Base-by-base conservation (phyloP, 352 stramenopile species). In the Phytophthora megakarya region DNA sequence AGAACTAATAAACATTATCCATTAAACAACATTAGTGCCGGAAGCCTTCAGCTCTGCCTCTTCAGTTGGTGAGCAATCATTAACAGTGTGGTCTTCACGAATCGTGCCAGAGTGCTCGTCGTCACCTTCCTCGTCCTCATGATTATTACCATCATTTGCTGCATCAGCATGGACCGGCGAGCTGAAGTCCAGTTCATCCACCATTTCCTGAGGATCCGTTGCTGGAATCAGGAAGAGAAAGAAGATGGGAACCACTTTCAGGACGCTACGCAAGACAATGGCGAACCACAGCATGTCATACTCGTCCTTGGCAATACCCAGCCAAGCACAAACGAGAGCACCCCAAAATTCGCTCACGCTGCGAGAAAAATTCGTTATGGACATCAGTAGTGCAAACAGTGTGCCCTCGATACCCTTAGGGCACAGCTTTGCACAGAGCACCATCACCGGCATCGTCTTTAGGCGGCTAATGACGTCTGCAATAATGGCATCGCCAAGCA, bases 331-430 rank as follows among this genome's bases (percentile, higher is more conserved):
- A 22, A 99, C 80, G 10, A 90, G 62, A 9, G 95, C 93, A 1
- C 95, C 94, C 70, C 97, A 85, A 70, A 98, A 97, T 30, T 94
- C 95, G 18, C 94, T 97, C 19, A 98, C 72, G 32, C 93, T 96
- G 39, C 81, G 90, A 22, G 92, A 97, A 48, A 96, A 95, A 79
- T 99, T 99, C 61, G 96, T 98, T 57, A 99, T 98, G 1, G 88
- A 97, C 97, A 99, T 99, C 46, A 99, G 78, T 38, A 97, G 82
- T 6, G 96, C 97, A 81, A 99, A 99, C 10, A 99, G 74, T 11
- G 97, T 98, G 30, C 96, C 96, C 70, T 99, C 97, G 21, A 99
- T 86, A 37, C 97, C 97, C 45, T 90, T 90, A 9, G 97, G 97
- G 57, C 97, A 99, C 21, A 99, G 68, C 52, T 93, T 93, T 10